Base-by-base conservation (phyloP, 2,329 filamentous ascomycete species). In the Claviceps cyperi region DNA sequence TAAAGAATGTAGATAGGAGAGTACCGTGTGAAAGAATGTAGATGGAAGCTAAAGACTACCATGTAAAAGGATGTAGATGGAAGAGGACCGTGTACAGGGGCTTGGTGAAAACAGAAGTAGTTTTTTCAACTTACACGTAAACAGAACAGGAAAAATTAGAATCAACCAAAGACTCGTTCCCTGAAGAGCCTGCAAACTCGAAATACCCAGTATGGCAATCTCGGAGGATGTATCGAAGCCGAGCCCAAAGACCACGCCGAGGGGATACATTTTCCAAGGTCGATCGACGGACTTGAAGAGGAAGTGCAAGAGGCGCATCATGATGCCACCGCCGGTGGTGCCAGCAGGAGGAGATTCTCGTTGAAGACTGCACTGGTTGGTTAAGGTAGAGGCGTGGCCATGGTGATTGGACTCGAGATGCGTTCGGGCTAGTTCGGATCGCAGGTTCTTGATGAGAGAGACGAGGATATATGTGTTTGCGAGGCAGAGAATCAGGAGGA, bases 201-300 rank as follows among this genome's bases (percentile, higher is more conserved):
- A 85, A 55, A 97, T 94, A 0, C 91, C 92, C 0, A 98, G 68
- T 7, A 98, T 75, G 0, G 92, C 91, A 59, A 97, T 86, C 64
- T 98, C 91, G 7, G 87, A 94, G 40, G 86, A 94, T 0, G 92
- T 97, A 63, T 97, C 92, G 63, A 98, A 97, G 0, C 91, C 92
- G 0, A 97, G 73, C 0, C 91, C 92, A 60, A 91, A 97, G 4
- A 97, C 70, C 0, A 97, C 75, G 0, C 91, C 91, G 0, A 95
- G 70, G 0, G 88, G 89, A 57, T 94, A 92, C 89, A 95, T 95
- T 66, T 97, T 97, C 91, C 91, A 97, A 0, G 86, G 84, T 5
- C 77, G 69, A 57, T 84, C 79, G 35, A 84, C 74, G 22, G 94
- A 70, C 41, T 78, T 80, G 66, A 97, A 96, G 53, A 94, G 73